Percentiles rank a stretch among this genome's conserved stretches.
phyloP scores from a whole-genome alignment of 2,329 filamentous ascomycete species.

The Ophiocordyceps polyrhachis-furcata region DNA sequence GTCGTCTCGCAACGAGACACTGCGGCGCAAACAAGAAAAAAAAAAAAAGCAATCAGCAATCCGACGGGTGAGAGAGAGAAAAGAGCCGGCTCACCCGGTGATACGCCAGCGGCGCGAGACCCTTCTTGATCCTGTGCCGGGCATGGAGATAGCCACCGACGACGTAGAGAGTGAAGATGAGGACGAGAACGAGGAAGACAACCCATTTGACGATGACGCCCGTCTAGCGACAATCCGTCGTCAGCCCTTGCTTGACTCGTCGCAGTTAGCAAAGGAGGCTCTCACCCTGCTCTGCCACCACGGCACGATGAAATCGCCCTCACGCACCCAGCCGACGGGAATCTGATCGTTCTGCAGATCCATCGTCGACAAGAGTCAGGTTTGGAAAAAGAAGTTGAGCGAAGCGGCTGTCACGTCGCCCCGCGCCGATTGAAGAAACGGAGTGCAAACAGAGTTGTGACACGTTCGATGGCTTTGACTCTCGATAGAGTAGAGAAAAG shows the following conservation, averaged over 20 bases:
- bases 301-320: slow-evolving; percentile 5
- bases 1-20: slow-evolving; percentile 32
- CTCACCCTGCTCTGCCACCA: slow-evolving; percentile 14
- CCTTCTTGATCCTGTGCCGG: slow-evolving; percentile 43
- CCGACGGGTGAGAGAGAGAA: too few relatives aligned
- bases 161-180: slow-evolving; percentile 41
- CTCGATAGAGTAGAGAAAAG: too few relatives aligned
- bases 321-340: slow-evolving; percentile 1
- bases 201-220: slow-evolving; percentile 53
- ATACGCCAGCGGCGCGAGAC: slow-evolving; percentile 46
- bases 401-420: neutral
- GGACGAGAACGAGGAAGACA: slow-evolving; percentile 43
- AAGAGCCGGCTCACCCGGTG: slow-evolving; percentile 36
- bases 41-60: neutral
- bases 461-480: too few relatives aligned
- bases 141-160: slow-evolving; percentile 54
- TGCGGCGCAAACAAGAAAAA: too few relatives aligned
- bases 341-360: slow-evolving; percentile 1
- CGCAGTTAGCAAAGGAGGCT: neutral
- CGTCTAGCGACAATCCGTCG: slow-evolving; percentile 20
- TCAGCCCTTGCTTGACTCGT: neutral
- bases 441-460: neutral
- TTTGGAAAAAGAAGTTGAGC: too few relatives aligned
- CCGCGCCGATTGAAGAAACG: neutral
- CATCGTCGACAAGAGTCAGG: neutral